These are phyloP conservation scores for Citrus australasica DNA, from an alignment of 345 rosid genomes.

Conservation along the genomic window DNA sequence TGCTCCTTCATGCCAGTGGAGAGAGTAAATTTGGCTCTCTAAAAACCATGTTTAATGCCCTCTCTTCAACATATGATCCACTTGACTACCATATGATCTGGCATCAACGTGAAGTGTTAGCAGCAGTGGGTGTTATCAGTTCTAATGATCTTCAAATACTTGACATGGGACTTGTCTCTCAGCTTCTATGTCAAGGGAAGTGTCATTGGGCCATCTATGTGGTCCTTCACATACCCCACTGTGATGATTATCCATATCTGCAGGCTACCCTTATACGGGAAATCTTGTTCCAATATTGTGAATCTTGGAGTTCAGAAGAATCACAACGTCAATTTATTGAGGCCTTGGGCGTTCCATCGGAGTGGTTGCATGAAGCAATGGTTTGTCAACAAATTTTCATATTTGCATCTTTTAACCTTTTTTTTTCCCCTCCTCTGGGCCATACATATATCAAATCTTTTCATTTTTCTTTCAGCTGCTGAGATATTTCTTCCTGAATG, in stretches of 20 bases:
- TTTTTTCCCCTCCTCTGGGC: slow-evolving; percentile 9
- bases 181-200: slow-evolving; percentile 71
- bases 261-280: slow-evolving; percentile 70
- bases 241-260: slow-evolving; percentile 72
- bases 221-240: slow-evolving; percentile 73
- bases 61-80: slow-evolving; percentile 87
- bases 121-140: slow-evolving; percentile 73
- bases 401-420: background rate
- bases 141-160: slow-evolving; percentile 85
- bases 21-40: slow-evolving; percentile 48
- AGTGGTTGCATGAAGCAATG: slow-evolving; percentile 97
- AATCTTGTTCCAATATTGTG: slow-evolving; percentile 89
- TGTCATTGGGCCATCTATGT: slow-evolving; percentile 98
- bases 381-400: slow-evolving; percentile 33
- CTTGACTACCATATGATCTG: slow-evolving; percentile 99
- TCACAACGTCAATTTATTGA: slow-evolving; percentile 72
- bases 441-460: slow-evolving; percentile 5
- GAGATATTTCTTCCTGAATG: slow-evolving; percentile 14
- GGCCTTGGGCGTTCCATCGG: slow-evolving; percentile 66
- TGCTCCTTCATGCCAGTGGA: slow-evolving; percentile 88
- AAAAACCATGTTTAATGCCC: slow-evolving; percentile 87
- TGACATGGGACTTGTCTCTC: slow-evolving; percentile 90
- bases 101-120: slow-evolving; percentile 81
- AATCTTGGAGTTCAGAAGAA: slow-evolving; percentile 77
- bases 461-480: slow-evolving; percentile 13